Evolutionary conservation across 2,329 filamentous ascomycete species (phyloP).

Genomic region (Lecanosticta acicola): DNA sequence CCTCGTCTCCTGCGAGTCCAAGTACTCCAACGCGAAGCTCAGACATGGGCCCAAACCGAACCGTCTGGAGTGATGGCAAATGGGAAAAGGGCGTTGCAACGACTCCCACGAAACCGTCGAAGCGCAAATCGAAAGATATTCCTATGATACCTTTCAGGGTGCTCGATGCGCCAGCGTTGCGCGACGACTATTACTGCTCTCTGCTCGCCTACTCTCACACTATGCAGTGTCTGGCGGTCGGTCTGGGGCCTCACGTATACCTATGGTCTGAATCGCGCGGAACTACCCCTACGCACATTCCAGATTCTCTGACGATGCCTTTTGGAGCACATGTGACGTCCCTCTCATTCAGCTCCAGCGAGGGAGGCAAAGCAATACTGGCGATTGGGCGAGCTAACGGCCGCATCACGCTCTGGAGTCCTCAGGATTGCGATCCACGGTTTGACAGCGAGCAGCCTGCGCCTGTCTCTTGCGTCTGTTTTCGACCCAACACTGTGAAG

Average conservation of each 20-base stretch:
- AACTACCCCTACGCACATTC: conserved; percentile 29
- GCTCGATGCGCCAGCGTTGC: conserved; percentile 79
- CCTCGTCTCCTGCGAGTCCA: conserved; percentile 6
- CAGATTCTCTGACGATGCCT: conserved; percentile 51
- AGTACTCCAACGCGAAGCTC: conserved; percentile 9
- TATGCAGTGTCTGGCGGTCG: conserved; percentile 73
- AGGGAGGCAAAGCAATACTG: conserved; percentile 72
- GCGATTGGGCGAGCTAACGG: conserved; percentile 79
- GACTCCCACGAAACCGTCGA: conserved; percentile 10
- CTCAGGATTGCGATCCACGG: conserved; percentile 62
- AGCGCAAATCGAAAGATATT: conserved; percentile 22
- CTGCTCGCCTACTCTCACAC: conserved; percentile 77
- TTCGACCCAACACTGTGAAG: conserved; percentile 59
- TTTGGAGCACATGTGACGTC: conserved; percentile 62
- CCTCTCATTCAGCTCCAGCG: conserved; percentile 77
- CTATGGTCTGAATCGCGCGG: conserved; percentile 77
- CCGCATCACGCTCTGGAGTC: conserved; percentile 69
- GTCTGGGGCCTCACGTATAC: conserved; percentile 72
- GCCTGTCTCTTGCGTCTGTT: conserved; percentile 73
- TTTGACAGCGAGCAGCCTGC: conserved; percentile 69
- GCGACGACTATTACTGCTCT: conserved; percentile 94
- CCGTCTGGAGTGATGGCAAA: conserved; percentile 19
- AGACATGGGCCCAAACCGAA: conserved; percentile 6
- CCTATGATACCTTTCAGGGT: conserved; percentile 45
- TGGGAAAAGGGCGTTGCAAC: conserved; percentile 17